A percentile compares a stretch with the other conserved stretches of the same genome.
Conservation (phyloP, 441 rosid species). For the Adansonia grandidieri region DNA sequence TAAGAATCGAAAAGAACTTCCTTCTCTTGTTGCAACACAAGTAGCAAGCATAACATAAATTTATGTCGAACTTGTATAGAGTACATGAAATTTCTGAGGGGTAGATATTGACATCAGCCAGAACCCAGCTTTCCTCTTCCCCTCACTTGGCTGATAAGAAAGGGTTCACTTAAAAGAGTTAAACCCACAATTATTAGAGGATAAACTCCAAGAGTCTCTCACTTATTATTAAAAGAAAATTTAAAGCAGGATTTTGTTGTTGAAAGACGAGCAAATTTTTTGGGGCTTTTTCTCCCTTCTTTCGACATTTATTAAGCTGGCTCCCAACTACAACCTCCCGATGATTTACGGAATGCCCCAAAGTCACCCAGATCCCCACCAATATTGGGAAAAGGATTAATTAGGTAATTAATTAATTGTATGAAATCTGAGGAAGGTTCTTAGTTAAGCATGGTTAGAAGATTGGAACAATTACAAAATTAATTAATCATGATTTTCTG, state of each 20-base stretch:
- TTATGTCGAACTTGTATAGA: background rate
- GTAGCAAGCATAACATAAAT: background rate
- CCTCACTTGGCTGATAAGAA: background rate
- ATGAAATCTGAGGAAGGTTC: background rate
- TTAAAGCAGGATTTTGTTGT: background rate
- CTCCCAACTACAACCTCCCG: background rate
- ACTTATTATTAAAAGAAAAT: background rate
- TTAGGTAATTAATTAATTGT: background rate
- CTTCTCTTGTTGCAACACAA: background rate
- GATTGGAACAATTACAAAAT: background rate
- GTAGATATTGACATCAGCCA: background rate
- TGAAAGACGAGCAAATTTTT: background rate
- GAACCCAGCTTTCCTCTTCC: background rate
- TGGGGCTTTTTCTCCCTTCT: background rate
- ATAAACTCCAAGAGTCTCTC: no score
- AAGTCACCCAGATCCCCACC: no score
- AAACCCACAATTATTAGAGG: background rate
- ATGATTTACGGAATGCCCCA: no score
- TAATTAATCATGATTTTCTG: no score
- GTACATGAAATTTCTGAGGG: background rate
- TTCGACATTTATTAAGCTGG: background rate
- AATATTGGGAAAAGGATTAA: no score
- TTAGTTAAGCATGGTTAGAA: background rate
- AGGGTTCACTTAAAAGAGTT: background rate
- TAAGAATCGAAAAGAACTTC: background rate